These are phyloP conservation scores for Candida glucosophila DNA, from an alignment of 1,139 yeast species.

Conservation along the genomic window DNA sequence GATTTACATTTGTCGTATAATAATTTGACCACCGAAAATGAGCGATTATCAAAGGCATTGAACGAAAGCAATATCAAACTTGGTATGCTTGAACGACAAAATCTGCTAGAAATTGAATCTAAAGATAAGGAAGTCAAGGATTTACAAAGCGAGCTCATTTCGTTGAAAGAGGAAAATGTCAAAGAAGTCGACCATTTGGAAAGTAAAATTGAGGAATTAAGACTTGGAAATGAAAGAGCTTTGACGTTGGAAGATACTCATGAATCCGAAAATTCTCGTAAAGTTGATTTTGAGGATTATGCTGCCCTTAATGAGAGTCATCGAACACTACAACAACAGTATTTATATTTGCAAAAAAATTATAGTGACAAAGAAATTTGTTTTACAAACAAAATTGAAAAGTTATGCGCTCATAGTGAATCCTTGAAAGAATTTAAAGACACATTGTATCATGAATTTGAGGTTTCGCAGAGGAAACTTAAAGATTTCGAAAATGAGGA, in stretches of 20 bases:
- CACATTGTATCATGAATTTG: conserved; percentile 21
- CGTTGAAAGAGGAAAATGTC: conserved; percentile 27
- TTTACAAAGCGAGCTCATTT: conserved; percentile 18
- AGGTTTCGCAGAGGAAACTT: conserved; percentile 17
- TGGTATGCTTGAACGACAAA: conserved; percentile 32
- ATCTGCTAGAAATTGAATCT: conserved; percentile 22
- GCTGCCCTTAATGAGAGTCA: conserved; percentile 31
- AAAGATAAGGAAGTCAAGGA: conserved; percentile 19
- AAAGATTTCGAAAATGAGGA: conserved; percentile 3
- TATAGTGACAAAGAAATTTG: conserved; percentile 59
- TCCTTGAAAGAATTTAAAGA: conserved; percentile 22
- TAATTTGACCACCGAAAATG: conserved; percentile 21
- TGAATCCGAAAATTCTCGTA: not conserved
- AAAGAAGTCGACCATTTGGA: conserved; percentile 44
- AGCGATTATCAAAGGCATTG: conserved; percentile 21
- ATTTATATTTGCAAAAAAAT: conserved; percentile 54
- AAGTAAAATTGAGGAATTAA: conserved; percentile 35
- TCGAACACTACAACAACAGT: conserved; percentile 57
- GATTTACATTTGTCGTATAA: conserved; percentile 26
- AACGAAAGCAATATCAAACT: conserved; percentile 32
- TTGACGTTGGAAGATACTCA: not conserved
- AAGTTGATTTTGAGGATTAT: conserved; percentile 23
- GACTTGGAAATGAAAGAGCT: conserved; percentile 18
- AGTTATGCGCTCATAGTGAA: conserved; percentile 33
- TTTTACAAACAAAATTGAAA: conserved; percentile 37